Evolutionary conservation across 495 filamentous ascomycete species (phyloP).

Genomic region (Sabuloglossum arenarium): DNA sequence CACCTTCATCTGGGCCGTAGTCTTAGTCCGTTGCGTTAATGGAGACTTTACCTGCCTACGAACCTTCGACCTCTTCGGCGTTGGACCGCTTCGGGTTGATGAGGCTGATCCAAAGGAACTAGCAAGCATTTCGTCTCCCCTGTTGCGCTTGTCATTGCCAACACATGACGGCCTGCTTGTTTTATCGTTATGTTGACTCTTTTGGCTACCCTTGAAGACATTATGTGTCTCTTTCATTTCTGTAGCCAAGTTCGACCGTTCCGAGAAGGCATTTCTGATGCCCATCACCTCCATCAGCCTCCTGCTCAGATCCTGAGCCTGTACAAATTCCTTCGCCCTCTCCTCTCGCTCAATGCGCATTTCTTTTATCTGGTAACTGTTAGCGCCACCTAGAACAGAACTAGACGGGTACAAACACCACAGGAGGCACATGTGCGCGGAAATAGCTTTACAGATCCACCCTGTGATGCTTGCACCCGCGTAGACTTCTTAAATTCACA

Average conservation of each 20-base stretch:
- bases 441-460: too few relatives aligned
- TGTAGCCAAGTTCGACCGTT: not conserved
- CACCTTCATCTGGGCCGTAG: not conserved
- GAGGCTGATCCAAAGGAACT: not conserved
- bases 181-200: not conserved
- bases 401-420: too few relatives aligned
- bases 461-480: not conserved
- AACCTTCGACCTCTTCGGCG: conserved; percentile 15
- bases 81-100: conserved; percentile 12
- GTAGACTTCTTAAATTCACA: not conserved
- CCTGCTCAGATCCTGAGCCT: not conserved
- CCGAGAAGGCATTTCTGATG: not conserved
- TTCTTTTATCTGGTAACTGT: not conserved
- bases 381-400: not conserved
- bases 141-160: not conserved
- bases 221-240: not conserved
- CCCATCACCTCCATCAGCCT: not conserved
- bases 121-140: not conserved
- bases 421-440: too few relatives aligned
- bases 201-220: not conserved
- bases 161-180: too few relatives aligned
- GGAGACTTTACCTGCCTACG: not conserved
- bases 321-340: conserved; percentile 1
- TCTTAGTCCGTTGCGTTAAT: not conserved
- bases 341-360: not conserved